Base-by-base conservation (phyloP, 345 rosid species). In the Lumnitzera racemosa region DNA sequence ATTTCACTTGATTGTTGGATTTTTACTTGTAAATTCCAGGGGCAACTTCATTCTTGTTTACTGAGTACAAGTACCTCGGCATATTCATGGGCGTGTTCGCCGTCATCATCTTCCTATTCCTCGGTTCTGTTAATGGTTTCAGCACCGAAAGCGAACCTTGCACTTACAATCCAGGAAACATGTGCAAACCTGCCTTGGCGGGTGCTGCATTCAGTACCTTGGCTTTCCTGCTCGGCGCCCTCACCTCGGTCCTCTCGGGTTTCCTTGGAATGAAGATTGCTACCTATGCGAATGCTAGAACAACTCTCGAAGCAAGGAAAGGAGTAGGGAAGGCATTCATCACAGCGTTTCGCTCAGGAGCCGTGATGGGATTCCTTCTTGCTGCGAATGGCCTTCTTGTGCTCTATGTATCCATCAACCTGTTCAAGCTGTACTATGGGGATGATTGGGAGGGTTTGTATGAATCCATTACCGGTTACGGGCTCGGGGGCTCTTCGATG, bases 361-460 rank as follows among this genome's bases (percentile, higher is more conserved):
- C 91, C 0, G 91, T 85, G 17, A 83, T 85, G 88, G 91, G 91
- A 36, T 85, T 85, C 59, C 88, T 85, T 51, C 86, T 85, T 51
- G 86, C 88, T 55, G 84, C 88, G 6, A 85, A 80, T 78, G 80
- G 91, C 24, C 91, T 85, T 53, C 49, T 85, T 61, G 91, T 85
- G 66, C 81, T 85, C 4, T 79, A 64, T 63, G 66, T 64, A 24
- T 73, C 84, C 46, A 85, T 85, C 68, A 70, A 75, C 43, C 65
- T 83, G 54, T 85, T 83, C 62, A 83, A 74, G 57, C 71, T 81
- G 43, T 85, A 83, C 67, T 85, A 85, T 56, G 88, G 80, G n/a
- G 84, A 83, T 53, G 91, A 83, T 55, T 83, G 88, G 91, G 88
- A 81, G 41, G 91, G 91, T 5, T 88, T 85, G 4, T 85, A 74